Evolutionary conservation across 2,329 filamentous ascomycete genomes (phyloP).

Genomic region (Colletotrichum liaoningense): DNA sequence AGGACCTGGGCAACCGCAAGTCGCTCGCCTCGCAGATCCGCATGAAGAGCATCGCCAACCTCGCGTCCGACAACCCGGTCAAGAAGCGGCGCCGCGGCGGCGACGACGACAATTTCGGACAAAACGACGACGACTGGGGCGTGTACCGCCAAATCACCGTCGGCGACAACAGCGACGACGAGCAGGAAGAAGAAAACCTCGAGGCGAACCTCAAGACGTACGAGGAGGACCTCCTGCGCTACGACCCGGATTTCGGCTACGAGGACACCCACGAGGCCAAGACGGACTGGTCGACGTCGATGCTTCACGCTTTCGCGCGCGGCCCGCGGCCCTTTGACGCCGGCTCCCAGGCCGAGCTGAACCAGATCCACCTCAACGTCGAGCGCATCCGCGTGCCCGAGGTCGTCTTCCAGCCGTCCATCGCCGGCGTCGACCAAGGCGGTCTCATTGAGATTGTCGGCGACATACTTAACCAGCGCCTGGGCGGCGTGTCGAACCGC

Average conservation of each 20-base stretch:
- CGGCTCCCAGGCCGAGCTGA: constrained; percentile 80
- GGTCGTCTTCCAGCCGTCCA: constrained; percentile 90
- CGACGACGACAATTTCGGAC: constrained; percentile 96
- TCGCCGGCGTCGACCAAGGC: constrained; percentile 92
- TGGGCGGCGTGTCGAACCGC: constrained; percentile 68
- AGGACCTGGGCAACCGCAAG: constrained; percentile 95
- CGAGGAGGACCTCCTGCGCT: constrained; percentile 85
- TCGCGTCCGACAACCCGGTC: constrained; percentile 87
- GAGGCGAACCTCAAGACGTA: constrained; percentile 77
- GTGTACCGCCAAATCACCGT: constrained; percentile 94
- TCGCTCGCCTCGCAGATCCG: constrained; percentile 95
- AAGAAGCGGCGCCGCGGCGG: constrained; percentile 88
- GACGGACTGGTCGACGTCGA: constrained; percentile 92
- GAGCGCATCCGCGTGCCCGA: constrained; percentile 95
- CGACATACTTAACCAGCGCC: constrained; percentile 87
- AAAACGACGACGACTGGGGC: constrained; percentile 97
- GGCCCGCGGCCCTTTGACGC: constrained; percentile 89
- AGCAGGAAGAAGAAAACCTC: constrained; percentile 92
- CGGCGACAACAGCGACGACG: constrained; percentile 84
- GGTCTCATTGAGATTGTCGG: constrained; percentile 92
- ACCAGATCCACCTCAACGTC: constrained; percentile 95
- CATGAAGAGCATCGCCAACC: constrained; percentile 97
- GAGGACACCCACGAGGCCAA: constrained; percentile 93
- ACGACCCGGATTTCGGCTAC: constrained; percentile 91
- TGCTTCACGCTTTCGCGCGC: constrained; percentile 90